Conservation (phyloP, 192 early-diverging fungal genomes). For the Phycomyces nitens region DNA sequence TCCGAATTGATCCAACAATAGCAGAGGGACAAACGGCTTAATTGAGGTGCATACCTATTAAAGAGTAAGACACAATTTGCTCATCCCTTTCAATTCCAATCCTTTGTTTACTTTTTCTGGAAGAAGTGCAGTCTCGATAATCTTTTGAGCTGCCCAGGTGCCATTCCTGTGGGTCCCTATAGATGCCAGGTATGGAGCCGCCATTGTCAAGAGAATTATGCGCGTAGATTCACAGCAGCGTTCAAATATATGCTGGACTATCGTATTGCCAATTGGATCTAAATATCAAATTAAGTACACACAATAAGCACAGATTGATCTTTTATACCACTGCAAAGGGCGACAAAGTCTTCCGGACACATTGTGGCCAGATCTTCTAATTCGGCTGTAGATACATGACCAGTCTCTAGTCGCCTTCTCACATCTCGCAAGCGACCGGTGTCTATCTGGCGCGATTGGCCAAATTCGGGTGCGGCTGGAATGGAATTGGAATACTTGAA, state of each 20-base stretch:
- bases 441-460: constrained; percentile 65
- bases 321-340: constrained; percentile 79
- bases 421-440: constrained; percentile 85
- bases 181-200: constrained; percentile 81
- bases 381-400: constrained; percentile 58
- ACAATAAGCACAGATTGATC: no score
- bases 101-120: constrained; percentile 51
- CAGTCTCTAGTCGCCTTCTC: constrained; percentile 81
- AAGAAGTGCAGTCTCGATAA: constrained; percentile 84
- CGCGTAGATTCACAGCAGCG: constrained; percentile 66
- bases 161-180: constrained; percentile 98
- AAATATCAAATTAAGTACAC: constrained; percentile 1
- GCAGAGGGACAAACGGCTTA: constrained; percentile 71
- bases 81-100: no score
- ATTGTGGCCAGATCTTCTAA: constrained; percentile 76
- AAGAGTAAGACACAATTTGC: no score
- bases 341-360: constrained; percentile 80
- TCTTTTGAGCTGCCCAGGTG: constrained; percentile 98
- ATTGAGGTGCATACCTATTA: constrained; percentile 12
- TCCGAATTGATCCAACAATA: constrained; percentile 95
- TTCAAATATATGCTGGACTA: constrained; percentile 91
- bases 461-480: constrained; percentile 67
- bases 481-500: constrained; percentile 37
- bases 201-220: constrained; percentile 66
- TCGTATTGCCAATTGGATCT: constrained; percentile 95